Evolutionary conservation across 75 land plant species (phyloP), one percentile per base, ranked within the genome.

Genomic region (Azolla pinnata): DNA sequence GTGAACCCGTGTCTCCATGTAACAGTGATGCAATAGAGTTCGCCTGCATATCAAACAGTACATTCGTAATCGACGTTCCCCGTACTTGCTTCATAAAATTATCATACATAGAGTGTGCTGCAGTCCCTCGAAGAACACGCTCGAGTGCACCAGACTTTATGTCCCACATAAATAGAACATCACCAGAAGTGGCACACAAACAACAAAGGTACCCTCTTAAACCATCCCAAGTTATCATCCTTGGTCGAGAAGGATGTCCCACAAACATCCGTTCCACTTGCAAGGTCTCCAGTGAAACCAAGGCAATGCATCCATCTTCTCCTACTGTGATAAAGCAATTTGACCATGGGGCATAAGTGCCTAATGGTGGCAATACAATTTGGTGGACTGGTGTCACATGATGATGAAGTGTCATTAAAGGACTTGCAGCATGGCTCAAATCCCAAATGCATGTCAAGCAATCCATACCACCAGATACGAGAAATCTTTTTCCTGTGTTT

Each of bases 131-230:
- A 61, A 90, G 74, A 50, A 83, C 61, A 2, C 92, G 69, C 61
- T 90, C 97, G 31, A 79, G 63, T 58, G 81, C 79, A 72, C 97
- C 97, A 25, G 97, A 81, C 47, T 87, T 86, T 1, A 87, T 64
- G 63, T 90, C 97, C 97, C 97, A 90, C 24, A 90, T 66, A 60
- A 67, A 79, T 21, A 90, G 57, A 61, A 70, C 57, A 69, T 75
- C 75, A 65, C 79, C 70, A 68, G 54, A 62, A 31, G 63, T 38
- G 33, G 66, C 44, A 42, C 83, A 87, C 16, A 81, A 54, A 46
- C 90, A 83, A 40, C 85, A 93, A 45, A 90, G 33, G 60, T 87
- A 90, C 31, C 87, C 88, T 72, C 82, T 83, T 44, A 46, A 44
- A 49, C 75, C 65, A 71, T 90, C 92, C 97, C 97, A 90, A 9